These are phyloP conservation scores for Astragalus glycyphyllos DNA, from an alignment of 306 rosid genomes.

Conservation along the genomic window DNA sequence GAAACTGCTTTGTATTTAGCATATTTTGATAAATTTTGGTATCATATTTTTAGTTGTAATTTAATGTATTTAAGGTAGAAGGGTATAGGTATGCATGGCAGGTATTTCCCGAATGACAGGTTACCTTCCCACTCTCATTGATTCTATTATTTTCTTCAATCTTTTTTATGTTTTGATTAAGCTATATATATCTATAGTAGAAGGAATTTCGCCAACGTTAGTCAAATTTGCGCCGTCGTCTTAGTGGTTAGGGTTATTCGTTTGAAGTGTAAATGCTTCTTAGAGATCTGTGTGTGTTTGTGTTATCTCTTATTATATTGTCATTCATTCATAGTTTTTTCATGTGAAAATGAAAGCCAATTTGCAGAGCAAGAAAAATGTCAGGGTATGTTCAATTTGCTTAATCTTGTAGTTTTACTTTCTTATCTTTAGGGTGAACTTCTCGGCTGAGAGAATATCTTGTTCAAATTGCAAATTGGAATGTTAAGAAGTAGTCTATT, in stretches of 20 bases:
- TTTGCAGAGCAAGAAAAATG: constrained; percentile 87
- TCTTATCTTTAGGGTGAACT: neutral
- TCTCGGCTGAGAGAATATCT: neutral
- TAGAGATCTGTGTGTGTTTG: neutral
- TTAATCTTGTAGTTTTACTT: neutral
- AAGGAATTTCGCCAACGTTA: too few relatives aligned
- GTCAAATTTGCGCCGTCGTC: too few relatives aligned
- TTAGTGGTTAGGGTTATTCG: neutral
- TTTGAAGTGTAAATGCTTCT: neutral
- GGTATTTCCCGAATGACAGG: neutral
- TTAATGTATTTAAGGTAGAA: constrained; percentile 5
- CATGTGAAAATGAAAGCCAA: constrained; percentile 59
- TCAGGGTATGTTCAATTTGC: constrained; percentile 47
- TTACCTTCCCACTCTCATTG: too few relatives aligned
- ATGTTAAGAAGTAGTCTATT: neutral
- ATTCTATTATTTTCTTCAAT: too few relatives aligned
- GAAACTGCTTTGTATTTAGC: neutral
- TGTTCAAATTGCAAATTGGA: neutral
- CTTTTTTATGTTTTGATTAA: too few relatives aligned
- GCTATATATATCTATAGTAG: too few relatives aligned
- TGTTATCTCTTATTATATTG: neutral
- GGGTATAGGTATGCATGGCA: constrained; percentile 6
- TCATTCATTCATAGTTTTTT: neutral
- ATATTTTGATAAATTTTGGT: constrained; percentile 21
- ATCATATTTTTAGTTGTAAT: neutral